Base-by-base conservation (phyloP, 2,329 filamentous ascomycete genomes). In the Ophiosphaerella narmari region DNA sequence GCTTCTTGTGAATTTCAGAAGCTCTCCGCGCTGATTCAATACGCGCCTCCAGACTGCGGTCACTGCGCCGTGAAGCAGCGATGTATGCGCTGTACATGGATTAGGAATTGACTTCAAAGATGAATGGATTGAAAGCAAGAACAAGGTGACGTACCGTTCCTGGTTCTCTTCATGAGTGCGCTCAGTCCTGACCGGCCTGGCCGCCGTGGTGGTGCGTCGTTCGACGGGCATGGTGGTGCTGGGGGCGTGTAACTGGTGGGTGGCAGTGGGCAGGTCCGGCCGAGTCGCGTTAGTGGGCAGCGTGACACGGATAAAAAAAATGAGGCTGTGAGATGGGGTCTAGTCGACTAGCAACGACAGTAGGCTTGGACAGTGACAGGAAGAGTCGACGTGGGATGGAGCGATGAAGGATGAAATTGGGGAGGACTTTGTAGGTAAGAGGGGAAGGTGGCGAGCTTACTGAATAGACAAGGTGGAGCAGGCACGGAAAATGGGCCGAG, bases 1-100 rank as follows among this genome's bases (percentile, higher is more conserved):
- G 86, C 70, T 87, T 84, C 77, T 91, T 91, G 80, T 96, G 92
- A 33, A 96, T 90, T 65, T 91, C 86, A n/a, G 92, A 96, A 5
- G 92, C 92, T 74, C 90, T 85, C 43, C 86, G 83, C 12, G 93
- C 92, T 2, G 92, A 97, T 70, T 96, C 89, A 14, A 96, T 83
- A 23, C 92, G 86, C 12, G 91, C 91, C 72, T 97, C 91, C 13
- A 96, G 77, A 67, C 88, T 93, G 46, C 92, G 86, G 66, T 97
- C 93, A 62, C 89, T 89, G 57, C 93, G 82, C 58, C 92, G 81
- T 5, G 93, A 97, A 3, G 92, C 92, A 11, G 92, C 92, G 61
- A 97, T 94, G 70, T 95, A 97, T 18, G 92, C 92, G 66, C 92
- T 88, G 63, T 7, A 24, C 23, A 18, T 39, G 58, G 4, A 61